Evolutionary conservation across 1,139 yeast species (phyloP).

Genomic region (Zygosaccharomyces pseudobailii): DNA sequence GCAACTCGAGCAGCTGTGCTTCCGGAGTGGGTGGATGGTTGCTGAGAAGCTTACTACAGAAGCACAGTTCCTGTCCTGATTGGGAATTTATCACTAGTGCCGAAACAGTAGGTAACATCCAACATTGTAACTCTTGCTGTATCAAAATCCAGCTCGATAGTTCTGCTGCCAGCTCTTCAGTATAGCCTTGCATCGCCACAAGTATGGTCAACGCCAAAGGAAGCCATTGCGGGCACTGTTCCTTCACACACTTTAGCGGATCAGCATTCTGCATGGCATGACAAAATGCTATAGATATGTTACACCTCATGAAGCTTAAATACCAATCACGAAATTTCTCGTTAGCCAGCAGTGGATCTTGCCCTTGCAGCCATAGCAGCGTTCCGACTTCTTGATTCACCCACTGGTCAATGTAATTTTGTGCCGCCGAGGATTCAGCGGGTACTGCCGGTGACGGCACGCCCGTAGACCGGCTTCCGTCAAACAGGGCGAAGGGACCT

Average conservation of each 20-base stretch:
- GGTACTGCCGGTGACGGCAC: neutral
- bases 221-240: conserved; percentile 11
- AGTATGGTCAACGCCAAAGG: conserved; percentile 9
- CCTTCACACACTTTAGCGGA: conserved; percentile 5
- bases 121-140: conserved; percentile 10
- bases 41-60: conserved; percentile 20
- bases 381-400: conserved; percentile 12
- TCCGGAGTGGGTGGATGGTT: neutral
- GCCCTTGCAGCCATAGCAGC: conserved; percentile 15
- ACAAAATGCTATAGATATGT: conserved; percentile 8
- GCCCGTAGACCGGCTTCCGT: neutral
- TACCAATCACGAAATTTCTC: conserved; percentile 18
- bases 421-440: neutral
- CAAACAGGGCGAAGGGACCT: conserved; percentile 16
- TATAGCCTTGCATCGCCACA: conserved; percentile 13
- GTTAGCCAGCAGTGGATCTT: conserved; percentile 15
- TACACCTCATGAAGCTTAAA: conserved; percentile 13
- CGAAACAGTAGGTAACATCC: conserved; percentile 22
- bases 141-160: conserved; percentile 18
- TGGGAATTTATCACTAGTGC: conserved; percentile 14
- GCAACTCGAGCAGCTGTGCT: conserved; percentile 11
- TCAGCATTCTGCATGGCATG: conserved; percentile 9
- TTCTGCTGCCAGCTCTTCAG: conserved; percentile 8
- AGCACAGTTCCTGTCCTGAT: conserved; percentile 14
- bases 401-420: conserved; percentile 2